A percentile compares a stretch with the other conserved stretches of the same genome.
phyloP scores from a whole-genome alignment of 352 stramenopile species.

The Pythium plurisporium region DNA sequence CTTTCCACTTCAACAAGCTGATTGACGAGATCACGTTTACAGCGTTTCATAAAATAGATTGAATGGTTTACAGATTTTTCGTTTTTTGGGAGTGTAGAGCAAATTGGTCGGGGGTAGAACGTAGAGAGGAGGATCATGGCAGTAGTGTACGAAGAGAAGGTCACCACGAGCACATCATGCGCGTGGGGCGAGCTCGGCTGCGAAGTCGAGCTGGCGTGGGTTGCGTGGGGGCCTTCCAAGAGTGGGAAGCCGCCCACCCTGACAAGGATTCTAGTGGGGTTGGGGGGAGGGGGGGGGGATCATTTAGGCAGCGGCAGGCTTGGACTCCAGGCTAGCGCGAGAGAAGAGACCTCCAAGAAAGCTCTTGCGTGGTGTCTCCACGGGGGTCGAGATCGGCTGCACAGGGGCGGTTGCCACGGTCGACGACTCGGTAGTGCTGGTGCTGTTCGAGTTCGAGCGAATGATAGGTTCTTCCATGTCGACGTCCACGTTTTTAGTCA shows the following conservation, averaged over 20 bases:
- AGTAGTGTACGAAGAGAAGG: conserved; percentile 14
- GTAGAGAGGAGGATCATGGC: background rate
- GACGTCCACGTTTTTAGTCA: background rate
- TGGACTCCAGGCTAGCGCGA: conserved; percentile 19
- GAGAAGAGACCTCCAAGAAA: conserved; percentile 25
- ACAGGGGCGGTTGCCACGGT: conserved; percentile 5
- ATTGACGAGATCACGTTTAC: background rate
- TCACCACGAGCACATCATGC: conserved; percentile 16
- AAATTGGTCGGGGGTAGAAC: background rate
- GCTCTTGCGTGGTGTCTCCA: conserved; percentile 15
- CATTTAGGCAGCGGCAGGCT: conserved; percentile 12
- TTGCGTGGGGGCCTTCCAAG: background rate
- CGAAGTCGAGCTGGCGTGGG: background rate
- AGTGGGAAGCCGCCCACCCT: background rate
- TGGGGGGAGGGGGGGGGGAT: background rate
- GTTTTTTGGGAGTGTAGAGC: background rate
- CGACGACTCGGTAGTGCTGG: conserved; percentile 19
- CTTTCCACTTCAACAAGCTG: conserved; percentile 11
- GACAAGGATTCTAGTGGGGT: background rate
- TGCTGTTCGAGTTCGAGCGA: conserved; percentile 12
- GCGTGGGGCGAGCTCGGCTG: background rate
- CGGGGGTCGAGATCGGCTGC: conserved; percentile 2
- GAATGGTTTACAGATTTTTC: conserved; percentile 22
- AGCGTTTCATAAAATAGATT: conserved; percentile 24
- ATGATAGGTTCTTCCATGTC: conserved; percentile 15